These are phyloP conservation scores for Fusarium sp. DNA, from an alignment of 2,329 filamentous ascomycete genomes.

Conservation along the genomic window DNA sequence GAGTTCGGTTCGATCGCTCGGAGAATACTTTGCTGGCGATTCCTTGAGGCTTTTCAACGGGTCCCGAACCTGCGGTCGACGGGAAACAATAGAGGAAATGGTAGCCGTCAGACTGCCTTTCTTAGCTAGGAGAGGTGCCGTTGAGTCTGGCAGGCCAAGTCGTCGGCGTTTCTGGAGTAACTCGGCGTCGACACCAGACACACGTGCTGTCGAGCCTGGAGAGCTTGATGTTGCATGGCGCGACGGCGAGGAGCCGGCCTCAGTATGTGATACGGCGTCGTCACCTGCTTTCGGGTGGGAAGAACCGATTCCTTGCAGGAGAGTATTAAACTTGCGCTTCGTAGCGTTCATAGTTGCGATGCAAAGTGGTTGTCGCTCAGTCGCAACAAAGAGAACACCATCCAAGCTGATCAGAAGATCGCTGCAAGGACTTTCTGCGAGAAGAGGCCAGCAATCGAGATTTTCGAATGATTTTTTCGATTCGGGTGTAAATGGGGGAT, in stretches of 20 bases:
- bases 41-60: slow-evolving; percentile 37
- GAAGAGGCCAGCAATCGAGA: background rate
- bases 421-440: background rate
- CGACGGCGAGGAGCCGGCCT: slow-evolving; percentile 21
- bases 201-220: slow-evolving; percentile 18
- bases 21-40: slow-evolving; percentile 78
- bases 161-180: slow-evolving; percentile 67
- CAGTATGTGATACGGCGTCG: background rate
- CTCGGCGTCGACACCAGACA: slow-evolving; percentile 50
- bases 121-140: slow-evolving; percentile 48
- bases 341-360: slow-evolving; percentile 73
- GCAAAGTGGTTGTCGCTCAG: background rate
- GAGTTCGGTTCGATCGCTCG: slow-evolving; percentile 86
- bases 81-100: slow-evolving; percentile 42
- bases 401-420: background rate
- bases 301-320: slow-evolving; percentile 75
- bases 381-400: background rate
- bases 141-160: slow-evolving; percentile 58
- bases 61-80: slow-evolving; percentile 40
- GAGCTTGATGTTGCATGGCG: slow-evolving; percentile 27
- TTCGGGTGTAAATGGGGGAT: background rate
- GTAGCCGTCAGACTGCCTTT: slow-evolving; percentile 38
- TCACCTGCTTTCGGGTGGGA: slow-evolving; percentile 38
- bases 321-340: slow-evolving; percentile 86
- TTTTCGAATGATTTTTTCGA: background rate